phyloP scores from a whole-genome alignment of 2,329 filamentous ascomycete genomes.

The Sporothrix phasma region DNA sequence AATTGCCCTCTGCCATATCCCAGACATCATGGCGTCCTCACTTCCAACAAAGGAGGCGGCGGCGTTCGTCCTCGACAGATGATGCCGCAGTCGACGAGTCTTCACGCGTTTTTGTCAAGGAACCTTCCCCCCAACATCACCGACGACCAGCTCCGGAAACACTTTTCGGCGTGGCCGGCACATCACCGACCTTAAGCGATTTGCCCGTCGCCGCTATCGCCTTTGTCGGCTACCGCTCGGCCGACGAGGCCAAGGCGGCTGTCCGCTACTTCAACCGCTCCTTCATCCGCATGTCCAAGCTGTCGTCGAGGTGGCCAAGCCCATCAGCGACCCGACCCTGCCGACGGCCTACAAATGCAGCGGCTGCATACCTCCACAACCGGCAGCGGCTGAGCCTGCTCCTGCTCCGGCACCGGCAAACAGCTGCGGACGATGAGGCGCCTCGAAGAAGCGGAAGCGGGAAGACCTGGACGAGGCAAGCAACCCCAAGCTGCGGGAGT shows the following conservation, averaged over 20 bases:
- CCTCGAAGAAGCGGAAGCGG: slow-evolving; percentile 58
- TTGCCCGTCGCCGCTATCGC: slow-evolving; percentile 84
- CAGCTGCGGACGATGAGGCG: slow-evolving; percentile 28
- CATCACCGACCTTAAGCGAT: slow-evolving; percentile 87
- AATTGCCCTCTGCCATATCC: slow-evolving; percentile 15
- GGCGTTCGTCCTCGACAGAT: neutral
- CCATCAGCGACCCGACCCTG: slow-evolving; percentile 40
- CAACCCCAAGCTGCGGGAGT: slow-evolving; percentile 79
- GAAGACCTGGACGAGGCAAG: slow-evolving; percentile 42
- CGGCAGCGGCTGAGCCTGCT: neutral
- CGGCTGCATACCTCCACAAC: slow-evolving; percentile 10
- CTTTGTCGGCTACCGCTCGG: slow-evolving; percentile 84
- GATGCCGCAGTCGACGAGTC: slow-evolving; percentile 30
- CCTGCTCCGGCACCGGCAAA: neutral
- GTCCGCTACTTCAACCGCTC: slow-evolving; percentile 93
- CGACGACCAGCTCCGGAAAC: slow-evolving; percentile 76
- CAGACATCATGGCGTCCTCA: slow-evolving; percentile 10
- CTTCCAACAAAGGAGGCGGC: neutral
- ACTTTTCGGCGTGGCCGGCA: slow-evolving; percentile 69
- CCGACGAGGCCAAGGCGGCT: slow-evolving; percentile 69
- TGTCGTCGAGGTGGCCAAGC: slow-evolving; percentile 75
- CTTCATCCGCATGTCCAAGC: slow-evolving; percentile 92
- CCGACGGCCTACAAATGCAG: slow-evolving; percentile 20
- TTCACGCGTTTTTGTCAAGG: slow-evolving; percentile 70
- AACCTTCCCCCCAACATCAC: slow-evolving; percentile 76